Conservation (phyloP, 495 filamentous ascomycete genomes). For the Apodospora peruviana region DNA sequence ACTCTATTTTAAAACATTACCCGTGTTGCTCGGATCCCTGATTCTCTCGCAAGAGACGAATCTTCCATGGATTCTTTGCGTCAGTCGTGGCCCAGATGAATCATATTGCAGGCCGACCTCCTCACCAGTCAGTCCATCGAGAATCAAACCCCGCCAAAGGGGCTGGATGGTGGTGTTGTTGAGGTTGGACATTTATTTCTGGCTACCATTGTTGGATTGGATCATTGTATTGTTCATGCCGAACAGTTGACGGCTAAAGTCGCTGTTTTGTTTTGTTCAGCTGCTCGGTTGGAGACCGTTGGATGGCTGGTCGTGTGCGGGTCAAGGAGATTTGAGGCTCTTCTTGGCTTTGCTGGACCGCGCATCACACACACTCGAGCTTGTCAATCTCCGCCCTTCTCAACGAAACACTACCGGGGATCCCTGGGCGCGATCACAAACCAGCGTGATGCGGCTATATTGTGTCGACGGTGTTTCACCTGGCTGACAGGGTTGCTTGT, state of each 20-base stretch:
- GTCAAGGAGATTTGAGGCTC: slow-evolving; percentile 5
- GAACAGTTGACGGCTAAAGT: slow-evolving; percentile 6
- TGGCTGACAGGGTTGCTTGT: too few relatives aligned
- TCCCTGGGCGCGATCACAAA: neutral
- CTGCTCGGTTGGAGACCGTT: neutral
- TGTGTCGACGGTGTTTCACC: too few relatives aligned
- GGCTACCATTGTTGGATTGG: slow-evolving; percentile 2
- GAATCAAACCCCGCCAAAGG: slow-evolving; percentile 22
- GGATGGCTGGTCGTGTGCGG: too few relatives aligned
- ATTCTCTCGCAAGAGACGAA: slow-evolving; percentile 27
- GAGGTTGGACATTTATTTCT: slow-evolving; percentile 37
- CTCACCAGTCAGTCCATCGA: slow-evolving; percentile 35
- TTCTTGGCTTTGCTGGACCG: slow-evolving; percentile 1
- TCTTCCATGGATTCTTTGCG: slow-evolving; percentile 35
- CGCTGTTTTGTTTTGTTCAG: neutral
- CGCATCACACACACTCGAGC: neutral
- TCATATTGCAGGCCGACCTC: slow-evolving; percentile 42
- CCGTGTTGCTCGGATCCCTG: slow-evolving; percentile 43
- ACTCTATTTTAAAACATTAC: slow-evolving; percentile 29
- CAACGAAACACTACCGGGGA: slow-evolving; percentile 8
- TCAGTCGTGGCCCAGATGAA: slow-evolving; percentile 44
- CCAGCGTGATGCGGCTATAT: neutral
- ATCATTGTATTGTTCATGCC: slow-evolving; percentile 4
- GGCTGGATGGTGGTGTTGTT: slow-evolving; percentile 36
- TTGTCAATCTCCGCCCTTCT: neutral